These are phyloP conservation scores for Zymoseptoria crescenta DNA, from an alignment of 2,329 filamentous ascomycete species.

Conservation along the genomic window DNA sequence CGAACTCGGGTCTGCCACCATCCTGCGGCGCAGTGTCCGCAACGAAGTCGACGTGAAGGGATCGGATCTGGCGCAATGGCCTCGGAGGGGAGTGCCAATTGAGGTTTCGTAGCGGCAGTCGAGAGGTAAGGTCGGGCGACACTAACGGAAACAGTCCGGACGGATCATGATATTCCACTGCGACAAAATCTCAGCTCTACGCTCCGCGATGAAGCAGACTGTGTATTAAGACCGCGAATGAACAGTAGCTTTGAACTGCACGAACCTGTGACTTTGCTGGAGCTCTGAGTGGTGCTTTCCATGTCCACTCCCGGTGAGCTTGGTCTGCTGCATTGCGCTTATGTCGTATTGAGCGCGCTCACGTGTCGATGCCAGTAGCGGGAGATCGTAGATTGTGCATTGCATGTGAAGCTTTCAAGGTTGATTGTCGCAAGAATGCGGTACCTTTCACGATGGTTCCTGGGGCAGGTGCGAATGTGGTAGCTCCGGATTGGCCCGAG, in stretches of 20 bases:
- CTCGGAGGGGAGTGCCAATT: conserved; percentile 95
- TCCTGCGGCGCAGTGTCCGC: conserved; percentile 33
- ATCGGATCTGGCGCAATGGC: conserved; percentile 85
- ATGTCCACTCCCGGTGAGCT: conserved; percentile 21
- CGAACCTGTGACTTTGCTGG: conserved; percentile 43
- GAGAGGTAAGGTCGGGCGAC: conserved; percentile 65
- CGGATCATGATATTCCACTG: conserved; percentile 95
- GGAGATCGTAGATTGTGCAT: background rate
- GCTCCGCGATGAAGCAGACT: background rate
- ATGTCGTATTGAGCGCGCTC: background rate
- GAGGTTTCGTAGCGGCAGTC: conserved; percentile 79
- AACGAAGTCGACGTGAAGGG: conserved; percentile 83
- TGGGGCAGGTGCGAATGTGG: background rate
- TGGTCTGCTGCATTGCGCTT: conserved; percentile 23
- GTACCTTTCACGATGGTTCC: background rate
- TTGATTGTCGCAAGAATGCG: background rate
- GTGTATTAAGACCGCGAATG: background rate
- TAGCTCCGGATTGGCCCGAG: background rate
- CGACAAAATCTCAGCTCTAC: conserved; percentile 5
- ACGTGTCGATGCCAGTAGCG: background rate
- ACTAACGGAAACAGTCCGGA: conserved; percentile 79
- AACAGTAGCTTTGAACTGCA: background rate
- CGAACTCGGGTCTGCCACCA: conserved; percentile 15
- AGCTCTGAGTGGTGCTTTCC: conserved; percentile 34
- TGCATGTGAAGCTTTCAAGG: background rate